phyloP scores from a whole-genome alignment of 2,329 filamentous ascomycete genomes.

The Fusarium fujikuroi region DNA sequence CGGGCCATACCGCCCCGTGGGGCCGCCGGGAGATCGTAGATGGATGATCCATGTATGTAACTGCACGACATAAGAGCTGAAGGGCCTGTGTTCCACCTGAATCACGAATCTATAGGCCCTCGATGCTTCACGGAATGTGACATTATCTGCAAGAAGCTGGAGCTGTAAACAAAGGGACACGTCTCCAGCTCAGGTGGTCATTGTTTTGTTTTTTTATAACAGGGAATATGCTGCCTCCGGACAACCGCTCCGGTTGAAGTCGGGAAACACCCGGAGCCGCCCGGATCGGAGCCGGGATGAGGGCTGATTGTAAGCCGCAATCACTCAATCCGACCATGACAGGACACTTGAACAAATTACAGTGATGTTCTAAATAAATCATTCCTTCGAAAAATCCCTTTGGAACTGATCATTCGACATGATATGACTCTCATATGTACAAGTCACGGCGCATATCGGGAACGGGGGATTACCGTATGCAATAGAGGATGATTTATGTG shows the following conservation, averaged over 20 bases:
- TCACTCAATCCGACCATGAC: not conserved
- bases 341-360: not conserved
- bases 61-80: slow-evolving; percentile 33
- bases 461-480: not conserved
- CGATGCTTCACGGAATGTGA: not conserved
- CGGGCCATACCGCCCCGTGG: slow-evolving; percentile 9
- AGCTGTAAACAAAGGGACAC: not conserved
- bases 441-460: not conserved
- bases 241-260: slow-evolving; percentile 25
- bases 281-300: slow-evolving; percentile 24
- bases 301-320: not conserved
- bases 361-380: fast-evolving
- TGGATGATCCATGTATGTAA: slow-evolving; percentile 35
- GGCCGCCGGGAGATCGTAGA: slow-evolving; percentile 25
- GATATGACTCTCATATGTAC: not conserved
- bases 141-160: slow-evolving; percentile 15
- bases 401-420: not conserved
- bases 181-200: slow-evolving; percentile 6
- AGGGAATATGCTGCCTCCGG: slow-evolving; percentile 1
- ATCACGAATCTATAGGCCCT: slow-evolving; percentile 13
- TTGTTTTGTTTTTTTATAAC: slow-evolving; percentile 23
- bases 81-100: slow-evolving; percentile 16
- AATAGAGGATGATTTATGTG: slow-evolving; percentile 13
- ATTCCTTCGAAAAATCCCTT: fast-evolving
- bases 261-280: slow-evolving; percentile 23